phyloP scores from a whole-genome alignment of 2,329 filamentous ascomycete species.

The Trichophyton schoenleinii region DNA sequence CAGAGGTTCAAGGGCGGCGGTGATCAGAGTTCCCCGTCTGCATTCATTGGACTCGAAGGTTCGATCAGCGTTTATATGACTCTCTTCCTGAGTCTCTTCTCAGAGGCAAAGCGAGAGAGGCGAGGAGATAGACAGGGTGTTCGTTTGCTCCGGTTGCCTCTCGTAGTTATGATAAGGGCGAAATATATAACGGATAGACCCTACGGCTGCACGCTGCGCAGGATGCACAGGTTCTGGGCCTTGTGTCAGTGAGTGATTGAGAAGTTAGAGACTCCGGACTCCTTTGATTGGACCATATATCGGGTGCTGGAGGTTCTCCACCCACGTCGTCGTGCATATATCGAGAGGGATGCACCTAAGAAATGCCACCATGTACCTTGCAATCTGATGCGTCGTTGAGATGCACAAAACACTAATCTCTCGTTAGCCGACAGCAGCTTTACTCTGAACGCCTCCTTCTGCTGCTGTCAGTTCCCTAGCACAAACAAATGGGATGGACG shows the following conservation, averaged over 20 bases:
- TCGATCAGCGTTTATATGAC: conserved; percentile 3
- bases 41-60: not conserved
- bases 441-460: not conserved
- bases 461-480: not conserved
- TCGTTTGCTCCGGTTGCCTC: not conserved
- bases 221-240: conserved; percentile 4
- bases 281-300: not conserved
- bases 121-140: not conserved
- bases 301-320: not conserved
- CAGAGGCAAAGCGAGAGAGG: conserved; percentile 5
- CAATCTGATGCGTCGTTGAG: conserved; percentile 2
- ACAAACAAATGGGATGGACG: not conserved
- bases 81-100: not conserved
- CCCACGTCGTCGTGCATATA: conserved; percentile 5
- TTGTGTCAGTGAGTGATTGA: conserved; percentile 3
- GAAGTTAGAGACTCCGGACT: not conserved
- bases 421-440: not conserved
- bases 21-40: conserved; percentile 2
- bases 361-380: conserved; percentile 4
- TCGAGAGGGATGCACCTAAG: not conserved
- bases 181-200: not conserved
- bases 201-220: conserved; percentile 4
- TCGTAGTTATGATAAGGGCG: not conserved
- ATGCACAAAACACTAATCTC: conserved; percentile 2
- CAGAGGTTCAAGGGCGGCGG: not conserved